Evolutionary conservation across 1,284 basidiomycete species (phyloP).

Genomic region (Papiliotrema laurentii): DNA sequence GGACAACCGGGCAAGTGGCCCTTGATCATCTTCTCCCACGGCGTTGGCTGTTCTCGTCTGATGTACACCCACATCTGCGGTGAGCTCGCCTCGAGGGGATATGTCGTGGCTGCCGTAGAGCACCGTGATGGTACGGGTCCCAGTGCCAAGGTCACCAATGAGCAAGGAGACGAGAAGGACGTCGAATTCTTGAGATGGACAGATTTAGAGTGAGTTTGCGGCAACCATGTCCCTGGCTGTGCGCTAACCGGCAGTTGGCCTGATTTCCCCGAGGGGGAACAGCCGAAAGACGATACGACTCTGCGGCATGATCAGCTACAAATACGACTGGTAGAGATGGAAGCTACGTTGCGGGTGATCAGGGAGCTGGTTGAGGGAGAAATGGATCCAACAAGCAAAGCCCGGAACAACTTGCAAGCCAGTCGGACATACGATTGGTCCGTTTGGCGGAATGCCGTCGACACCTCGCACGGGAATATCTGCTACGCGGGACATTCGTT

Average conservation of each 20-base stretch:
- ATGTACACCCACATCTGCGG: constrained; percentile 51
- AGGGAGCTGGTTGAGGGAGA: constrained; percentile 31
- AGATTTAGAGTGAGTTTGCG: constrained; percentile 34
- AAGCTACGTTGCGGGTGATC: constrained; percentile 45
- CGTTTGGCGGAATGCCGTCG: constrained; percentile 14
- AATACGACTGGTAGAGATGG: constrained; percentile 50
- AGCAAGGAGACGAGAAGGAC: constrained; percentile 35
- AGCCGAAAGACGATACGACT: constrained; percentile 46
- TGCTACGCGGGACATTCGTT: constrained; percentile 46
- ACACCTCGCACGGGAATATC: constrained; percentile 23
- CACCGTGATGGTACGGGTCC: constrained; percentile 53
- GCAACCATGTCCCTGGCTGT: too few relatives aligned
- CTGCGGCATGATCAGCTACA: constrained; percentile 51
- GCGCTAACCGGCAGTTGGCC: constrained; percentile 34
- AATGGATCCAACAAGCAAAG: not conserved
- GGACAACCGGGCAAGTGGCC: constrained; percentile 30
- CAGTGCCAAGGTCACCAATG: constrained; percentile 43
- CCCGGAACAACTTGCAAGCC: constrained; percentile 12
- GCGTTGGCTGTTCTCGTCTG: constrained; percentile 46
- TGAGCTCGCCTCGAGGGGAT: constrained; percentile 50
- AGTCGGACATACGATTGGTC: constrained; percentile 21
- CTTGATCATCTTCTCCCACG: constrained; percentile 49
- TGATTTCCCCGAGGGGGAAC: constrained; percentile 28
- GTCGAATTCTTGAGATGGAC: constrained; percentile 47
- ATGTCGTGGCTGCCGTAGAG: constrained; percentile 53